Evolutionary conservation across 2,329 filamentous ascomycete species (phyloP).

Genomic region (Xylaria sp.): DNA sequence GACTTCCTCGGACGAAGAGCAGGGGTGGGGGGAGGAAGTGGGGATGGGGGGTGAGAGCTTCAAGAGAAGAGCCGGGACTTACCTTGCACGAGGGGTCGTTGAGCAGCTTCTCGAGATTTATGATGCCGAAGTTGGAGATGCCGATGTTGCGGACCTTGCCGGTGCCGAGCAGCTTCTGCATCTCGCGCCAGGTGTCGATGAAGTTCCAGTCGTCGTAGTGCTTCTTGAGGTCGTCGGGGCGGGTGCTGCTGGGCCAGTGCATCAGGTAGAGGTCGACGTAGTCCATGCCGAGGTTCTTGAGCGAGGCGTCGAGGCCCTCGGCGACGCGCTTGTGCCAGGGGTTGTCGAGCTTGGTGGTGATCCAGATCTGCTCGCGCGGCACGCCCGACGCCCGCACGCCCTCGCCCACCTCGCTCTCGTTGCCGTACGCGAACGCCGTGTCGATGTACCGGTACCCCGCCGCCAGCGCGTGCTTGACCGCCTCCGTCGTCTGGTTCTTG

Average conservation of each 20-base stretch:
- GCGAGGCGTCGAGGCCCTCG: slow-evolving; percentile 61
- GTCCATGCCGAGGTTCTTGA: slow-evolving; percentile 63
- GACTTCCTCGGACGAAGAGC: neutral
- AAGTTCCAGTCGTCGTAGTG: slow-evolving; percentile 79
- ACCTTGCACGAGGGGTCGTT: slow-evolving; percentile 66
- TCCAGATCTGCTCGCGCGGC: slow-evolving; percentile 67
- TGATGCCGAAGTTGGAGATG: slow-evolving; percentile 84
- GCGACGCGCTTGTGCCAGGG: slow-evolving; percentile 72
- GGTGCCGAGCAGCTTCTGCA: slow-evolving; percentile 69
- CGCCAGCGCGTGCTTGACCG: slow-evolving; percentile 70
- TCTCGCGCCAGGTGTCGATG: slow-evolving; percentile 74
- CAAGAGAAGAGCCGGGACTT: slow-evolving; percentile 12
- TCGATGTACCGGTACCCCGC: slow-evolving; percentile 76
- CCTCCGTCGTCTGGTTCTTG: slow-evolving; percentile 66
- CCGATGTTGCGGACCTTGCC: slow-evolving; percentile 81
- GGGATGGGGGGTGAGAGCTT: neutral
- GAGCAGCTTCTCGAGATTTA: slow-evolving; percentile 77
- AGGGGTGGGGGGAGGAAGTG: neutral
- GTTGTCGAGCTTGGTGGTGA: slow-evolving; percentile 85
- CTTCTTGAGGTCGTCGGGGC: slow-evolving; percentile 65
- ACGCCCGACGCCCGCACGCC: slow-evolving; percentile 67
- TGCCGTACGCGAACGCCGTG: slow-evolving; percentile 77
- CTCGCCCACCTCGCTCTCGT: slow-evolving; percentile 69
- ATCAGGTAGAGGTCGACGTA: slow-evolving; percentile 74
- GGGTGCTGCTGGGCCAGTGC: slow-evolving; percentile 70